Percentiles rank a stretch among this genome's conserved stretches.
Conservation (phyloP, 768 basidiomycete genomes). For the Antrodiella citrinella region DNA sequence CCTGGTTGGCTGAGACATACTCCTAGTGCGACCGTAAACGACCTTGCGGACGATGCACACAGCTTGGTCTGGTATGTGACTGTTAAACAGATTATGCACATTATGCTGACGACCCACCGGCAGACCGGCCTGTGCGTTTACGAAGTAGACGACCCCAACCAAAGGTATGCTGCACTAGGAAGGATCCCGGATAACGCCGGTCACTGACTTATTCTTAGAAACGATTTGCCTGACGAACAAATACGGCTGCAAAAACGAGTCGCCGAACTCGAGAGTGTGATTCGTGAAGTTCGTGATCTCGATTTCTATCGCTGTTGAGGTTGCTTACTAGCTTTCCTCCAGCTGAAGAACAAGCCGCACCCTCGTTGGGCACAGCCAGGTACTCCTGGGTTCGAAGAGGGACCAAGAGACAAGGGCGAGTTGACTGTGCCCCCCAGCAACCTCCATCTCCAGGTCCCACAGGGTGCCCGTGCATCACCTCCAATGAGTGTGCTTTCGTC, state of each 20-base stretch:
- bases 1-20: neutral
- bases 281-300: conserved; percentile 53
- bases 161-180: conserved; percentile 44
- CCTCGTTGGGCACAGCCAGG: conserved; percentile 44
- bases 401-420: neutral
- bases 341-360: conserved; percentile 71
- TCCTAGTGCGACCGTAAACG: conserved; percentile 41
- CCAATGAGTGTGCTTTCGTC: neutral
- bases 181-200: neutral
- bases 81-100: neutral
- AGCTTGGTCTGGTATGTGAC: conserved; percentile 30
- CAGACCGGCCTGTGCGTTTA: conserved; percentile 81
- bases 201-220: conserved; percentile 7
- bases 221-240: conserved; percentile 47
- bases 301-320: neutral
- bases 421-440: neutral
- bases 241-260: conserved; percentile 64
- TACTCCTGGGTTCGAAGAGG: no score
- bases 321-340: neutral
- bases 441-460: neutral
- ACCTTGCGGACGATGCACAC: conserved; percentile 37
- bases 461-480: neutral
- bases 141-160: conserved; percentile 69
- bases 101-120: neutral
- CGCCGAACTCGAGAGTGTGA: conserved; percentile 76